Base-by-base conservation (phyloP, 2,329 filamentous ascomycete genomes). In the Immersiporthe knoxdaviesiana region DNA sequence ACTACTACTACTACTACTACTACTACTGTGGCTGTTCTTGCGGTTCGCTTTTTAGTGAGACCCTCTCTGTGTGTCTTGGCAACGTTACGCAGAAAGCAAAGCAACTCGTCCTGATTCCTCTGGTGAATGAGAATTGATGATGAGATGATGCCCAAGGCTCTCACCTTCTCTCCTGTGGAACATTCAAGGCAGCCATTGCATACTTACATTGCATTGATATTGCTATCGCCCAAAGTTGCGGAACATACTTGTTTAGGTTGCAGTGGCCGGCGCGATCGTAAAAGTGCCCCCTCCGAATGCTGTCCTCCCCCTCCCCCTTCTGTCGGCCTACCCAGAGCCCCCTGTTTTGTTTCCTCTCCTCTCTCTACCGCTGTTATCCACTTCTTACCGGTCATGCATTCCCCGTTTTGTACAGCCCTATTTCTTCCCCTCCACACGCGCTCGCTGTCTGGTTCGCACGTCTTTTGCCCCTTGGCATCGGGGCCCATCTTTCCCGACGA, bases 331-430 rank as follows among this genome's bases (percentile, higher is more conserved):
- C 62, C 56, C 54, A 65, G 44, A 50, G 63, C 63, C 63, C 62
- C 37, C 37, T 39, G 37, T 12, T 39, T 39, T 54, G 50, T 30
- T 63, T 59, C 58, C 68, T 50, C 52, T 70, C 32, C 50, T 7
- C 21, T 11, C 24, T 59, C 56, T 59, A 37, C 69, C 69, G 69
- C 47, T 58, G 56, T 27, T 69, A 59, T 59, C 66, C 66, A 63
- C 41, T 63, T 54, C 50, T 68, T 50, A 58, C 69, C 69, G 66
- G 59, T 41, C 60, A 62, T 54, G 32, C 64, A 50, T n/a, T 62
- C 64, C 62, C 60, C 44, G 27, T 66, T 54, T 44, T 54, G 54
- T 61, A 37, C 59, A 56, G 63, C 66, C n/a, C 61, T 50, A 61
- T 52, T 71, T 39, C 56, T 58, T n/a, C n/a, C n/a, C 63, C 35